Conservation (phyloP, 176 grass and related monocot species). For the Stipa capillata region DNA sequence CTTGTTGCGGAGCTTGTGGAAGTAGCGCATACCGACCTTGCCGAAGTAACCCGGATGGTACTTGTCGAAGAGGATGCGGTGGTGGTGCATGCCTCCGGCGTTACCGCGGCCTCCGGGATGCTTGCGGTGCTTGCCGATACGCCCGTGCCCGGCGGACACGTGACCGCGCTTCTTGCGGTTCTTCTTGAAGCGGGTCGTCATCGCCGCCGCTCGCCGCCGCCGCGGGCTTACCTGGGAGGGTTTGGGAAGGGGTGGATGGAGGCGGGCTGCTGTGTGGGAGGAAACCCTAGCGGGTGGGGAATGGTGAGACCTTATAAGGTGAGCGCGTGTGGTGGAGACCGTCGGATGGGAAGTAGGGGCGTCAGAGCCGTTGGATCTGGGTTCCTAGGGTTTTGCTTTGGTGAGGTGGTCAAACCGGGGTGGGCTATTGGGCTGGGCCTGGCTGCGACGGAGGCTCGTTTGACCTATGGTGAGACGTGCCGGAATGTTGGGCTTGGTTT, state of each 20-base stretch:
- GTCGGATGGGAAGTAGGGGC: slow-evolving; percentile 4
- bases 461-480: no score
- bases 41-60: slow-evolving; percentile 90
- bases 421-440: background rate
- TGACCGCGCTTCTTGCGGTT: slow-evolving; percentile 95
- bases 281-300: slow-evolving; percentile 19
- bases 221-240: slow-evolving; percentile 13
- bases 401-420: background rate
- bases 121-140: slow-evolving; percentile 95
- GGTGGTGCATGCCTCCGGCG: slow-evolving; percentile 95
- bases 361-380: background rate
- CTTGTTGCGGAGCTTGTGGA: slow-evolving; percentile 86
- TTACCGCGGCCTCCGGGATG: slow-evolving; percentile 85
- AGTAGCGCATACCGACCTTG: slow-evolving; percentile 97
- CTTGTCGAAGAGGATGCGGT: slow-evolving; percentile 98
- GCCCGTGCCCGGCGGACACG: slow-evolving; percentile 80
- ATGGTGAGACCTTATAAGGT: slow-evolving; percentile 5
- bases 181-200: slow-evolving; percentile 92
- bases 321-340: background rate
- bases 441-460: no score
- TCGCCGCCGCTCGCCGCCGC: slow-evolving; percentile 30
- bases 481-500: background rate
- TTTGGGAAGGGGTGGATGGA: background rate
- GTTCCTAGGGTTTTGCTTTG: slow-evolving; percentile 16
- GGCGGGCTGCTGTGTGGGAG: slow-evolving; percentile 7